Conservation (phyloP, 1,139 yeast genomes). For the Magnusiomyces sp. region DNA sequence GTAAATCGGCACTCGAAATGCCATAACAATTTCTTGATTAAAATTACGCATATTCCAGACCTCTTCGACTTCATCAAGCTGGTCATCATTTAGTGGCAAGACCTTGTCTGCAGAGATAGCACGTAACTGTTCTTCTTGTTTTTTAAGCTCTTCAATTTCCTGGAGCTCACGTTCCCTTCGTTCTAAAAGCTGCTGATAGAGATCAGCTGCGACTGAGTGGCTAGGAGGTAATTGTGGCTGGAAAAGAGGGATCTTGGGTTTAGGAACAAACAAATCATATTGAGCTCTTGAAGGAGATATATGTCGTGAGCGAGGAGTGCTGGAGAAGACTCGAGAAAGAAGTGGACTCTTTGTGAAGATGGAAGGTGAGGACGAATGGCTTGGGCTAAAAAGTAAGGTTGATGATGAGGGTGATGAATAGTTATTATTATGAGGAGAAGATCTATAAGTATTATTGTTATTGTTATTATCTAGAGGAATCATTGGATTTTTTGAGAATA, state of each 20-base stretch:
- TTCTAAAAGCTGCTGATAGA: constrained; percentile 7
- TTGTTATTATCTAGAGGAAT: too few species aligned
- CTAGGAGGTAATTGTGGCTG: constrained; percentile 11
- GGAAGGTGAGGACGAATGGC: too few species aligned
- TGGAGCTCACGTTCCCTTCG: constrained; percentile 3
- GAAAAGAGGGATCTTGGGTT: constrained; percentile 4
- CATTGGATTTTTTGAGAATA: too few species aligned
- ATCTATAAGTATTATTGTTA: too few species aligned
- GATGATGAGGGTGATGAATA: too few species aligned
- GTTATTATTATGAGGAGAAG: too few species aligned
- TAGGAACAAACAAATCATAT: too few species aligned
- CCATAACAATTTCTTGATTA: constrained; percentile 35
- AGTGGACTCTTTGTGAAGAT: too few species aligned
- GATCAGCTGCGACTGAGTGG: constrained; percentile 4
- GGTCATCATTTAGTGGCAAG: background rate
- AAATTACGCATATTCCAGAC: constrained; percentile 34
- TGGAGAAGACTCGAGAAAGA: too few species aligned
- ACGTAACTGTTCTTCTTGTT: background rate
- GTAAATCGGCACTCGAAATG: constrained; percentile 50
- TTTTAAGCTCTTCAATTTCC: background rate
- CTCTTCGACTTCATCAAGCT: constrained; percentile 29
- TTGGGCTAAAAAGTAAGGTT: too few species aligned
- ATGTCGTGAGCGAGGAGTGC: too few species aligned
- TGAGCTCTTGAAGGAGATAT: too few species aligned
- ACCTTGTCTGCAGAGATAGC: constrained; percentile 3